Percentiles rank a stretch among this genome's conserved stretches.
These are phyloP conservation scores for Trichoderma breve DNA, from an alignment of 2,329 filamentous ascomycete genomes.

Conservation along the genomic window DNA sequence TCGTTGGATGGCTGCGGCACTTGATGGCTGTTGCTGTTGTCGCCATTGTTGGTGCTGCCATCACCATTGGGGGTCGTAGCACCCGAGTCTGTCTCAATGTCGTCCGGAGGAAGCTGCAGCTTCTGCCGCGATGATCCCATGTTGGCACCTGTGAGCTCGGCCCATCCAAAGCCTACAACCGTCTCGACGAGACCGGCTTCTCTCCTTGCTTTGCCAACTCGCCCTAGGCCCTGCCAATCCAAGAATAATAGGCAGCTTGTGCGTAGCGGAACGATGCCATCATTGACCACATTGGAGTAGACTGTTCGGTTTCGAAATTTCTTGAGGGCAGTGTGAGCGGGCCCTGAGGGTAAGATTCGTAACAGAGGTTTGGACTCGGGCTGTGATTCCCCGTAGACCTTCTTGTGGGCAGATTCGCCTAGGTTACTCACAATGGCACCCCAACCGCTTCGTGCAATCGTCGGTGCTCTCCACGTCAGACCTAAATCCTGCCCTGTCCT, in stretches of 20 bases:
- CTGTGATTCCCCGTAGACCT: conserved; percentile 58
- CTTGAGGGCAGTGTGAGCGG: conserved; percentile 80
- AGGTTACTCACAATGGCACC: conserved; percentile 81
- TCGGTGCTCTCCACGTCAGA: conserved; percentile 88
- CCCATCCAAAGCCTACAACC: conserved; percentile 91
- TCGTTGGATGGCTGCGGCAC: conserved; percentile 70
- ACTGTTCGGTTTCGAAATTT: conserved; percentile 89
- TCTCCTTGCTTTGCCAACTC: conserved; percentile 89
- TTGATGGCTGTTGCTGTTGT: conserved; percentile 46
- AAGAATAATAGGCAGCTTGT: conserved; percentile 96
- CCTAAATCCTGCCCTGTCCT: conserved; percentile 93
- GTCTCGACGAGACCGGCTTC: conserved; percentile 92
- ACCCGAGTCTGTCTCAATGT: conserved; percentile 35
- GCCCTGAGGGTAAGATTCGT: conserved; percentile 84
- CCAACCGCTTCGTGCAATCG: conserved; percentile 82
- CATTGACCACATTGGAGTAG: conserved; percentile 97
- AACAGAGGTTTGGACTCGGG: conserved; percentile 85
- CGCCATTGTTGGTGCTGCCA: not conserved
- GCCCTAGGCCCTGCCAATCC: conserved; percentile 90
- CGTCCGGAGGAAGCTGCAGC: conserved; percentile 41
- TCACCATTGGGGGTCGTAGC: conserved; percentile 33
- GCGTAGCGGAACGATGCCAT: conserved; percentile 90
- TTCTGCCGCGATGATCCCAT: conserved; percentile 46
- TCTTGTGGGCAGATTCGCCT: conserved; percentile 64
- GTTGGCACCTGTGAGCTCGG: conserved; percentile 78